Conservation (phyloP, 306 rosid species). For the Citrullus colocynthis region DNA sequence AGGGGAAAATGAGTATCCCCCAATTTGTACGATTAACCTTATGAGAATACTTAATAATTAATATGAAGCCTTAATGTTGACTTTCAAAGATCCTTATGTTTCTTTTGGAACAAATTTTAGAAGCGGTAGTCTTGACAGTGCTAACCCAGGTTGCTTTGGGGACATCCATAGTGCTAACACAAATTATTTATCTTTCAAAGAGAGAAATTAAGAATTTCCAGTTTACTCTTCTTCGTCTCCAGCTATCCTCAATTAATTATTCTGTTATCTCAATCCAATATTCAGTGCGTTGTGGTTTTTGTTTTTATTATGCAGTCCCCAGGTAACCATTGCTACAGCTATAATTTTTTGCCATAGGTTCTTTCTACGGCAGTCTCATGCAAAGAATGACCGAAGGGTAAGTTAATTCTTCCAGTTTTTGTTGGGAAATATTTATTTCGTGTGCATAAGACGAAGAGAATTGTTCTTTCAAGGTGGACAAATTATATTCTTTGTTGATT, state of each 20-base stretch:
- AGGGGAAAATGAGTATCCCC: not conserved
- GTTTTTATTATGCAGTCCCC: conserved; percentile 64
- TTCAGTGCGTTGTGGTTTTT: not conserved
- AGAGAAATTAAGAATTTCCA: not conserved
- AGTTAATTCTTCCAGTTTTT: conserved; percentile 16
- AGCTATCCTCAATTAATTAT: not conserved
- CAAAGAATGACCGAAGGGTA: conserved; percentile 96
- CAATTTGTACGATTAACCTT: not conserved
- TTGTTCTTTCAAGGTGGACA: not conserved
- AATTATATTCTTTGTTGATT: not conserved
- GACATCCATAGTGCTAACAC: not conserved
- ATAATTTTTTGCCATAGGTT: conserved; percentile 92
- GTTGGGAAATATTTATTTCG: not conserved
- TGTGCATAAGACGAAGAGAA: not conserved
- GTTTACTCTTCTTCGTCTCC: not conserved
- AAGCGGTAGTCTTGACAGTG: not conserved
- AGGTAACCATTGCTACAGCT: conserved; percentile 95
- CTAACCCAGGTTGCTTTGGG: not conserved
- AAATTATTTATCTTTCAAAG: not conserved
- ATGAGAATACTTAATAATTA: not conserved
- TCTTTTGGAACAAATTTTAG: not conserved
- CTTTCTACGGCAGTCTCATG: conserved; percentile 94
- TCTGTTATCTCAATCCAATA: not conserved
- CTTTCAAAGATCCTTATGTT: not conserved
- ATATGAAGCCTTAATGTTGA: not conserved